Conservation (phyloP, 2,329 filamentous ascomycete genomes). For the Penicillium palitans region DNA sequence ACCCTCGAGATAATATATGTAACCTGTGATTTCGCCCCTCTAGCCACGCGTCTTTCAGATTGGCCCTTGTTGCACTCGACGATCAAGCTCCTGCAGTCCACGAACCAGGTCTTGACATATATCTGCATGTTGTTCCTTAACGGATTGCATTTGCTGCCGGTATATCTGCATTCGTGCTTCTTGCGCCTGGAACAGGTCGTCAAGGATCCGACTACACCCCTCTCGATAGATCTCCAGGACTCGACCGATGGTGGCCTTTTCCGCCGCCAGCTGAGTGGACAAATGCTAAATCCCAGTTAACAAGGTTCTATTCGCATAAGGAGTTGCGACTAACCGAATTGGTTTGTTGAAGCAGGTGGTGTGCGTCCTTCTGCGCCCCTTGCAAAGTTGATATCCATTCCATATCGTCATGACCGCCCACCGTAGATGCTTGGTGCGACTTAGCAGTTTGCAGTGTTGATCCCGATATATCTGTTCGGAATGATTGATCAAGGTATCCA, state of each 20-base stretch:
- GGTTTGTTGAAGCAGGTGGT: slow-evolving; percentile 30
- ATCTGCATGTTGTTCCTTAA: slow-evolving; percentile 31
- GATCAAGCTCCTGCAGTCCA: slow-evolving; percentile 30
- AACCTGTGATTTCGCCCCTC: background rate
- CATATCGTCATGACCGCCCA: slow-evolving; percentile 2
- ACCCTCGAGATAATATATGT: background rate
- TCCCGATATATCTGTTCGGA: background rate
- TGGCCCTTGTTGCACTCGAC: slow-evolving; percentile 21
- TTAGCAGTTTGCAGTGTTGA: background rate
- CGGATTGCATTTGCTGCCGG: slow-evolving; percentile 29
- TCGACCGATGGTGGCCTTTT: slow-evolving; percentile 47
- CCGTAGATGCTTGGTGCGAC: background rate
- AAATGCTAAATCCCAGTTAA: slow-evolving; percentile 38
- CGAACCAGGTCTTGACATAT: slow-evolving; percentile 34
- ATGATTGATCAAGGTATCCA: background rate
- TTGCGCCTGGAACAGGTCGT: slow-evolving; percentile 45
- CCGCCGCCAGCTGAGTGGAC: slow-evolving; percentile 48
- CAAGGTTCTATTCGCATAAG: background rate
- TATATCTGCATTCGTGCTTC: slow-evolving; percentile 38
- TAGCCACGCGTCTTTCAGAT: background rate
- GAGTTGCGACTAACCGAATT: slow-evolving; percentile 29
- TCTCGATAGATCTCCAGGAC: slow-evolving; percentile 48
- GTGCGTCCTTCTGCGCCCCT: slow-evolving; percentile 21
- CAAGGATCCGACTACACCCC: slow-evolving; percentile 47
- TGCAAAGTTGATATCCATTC: slow-evolving; percentile 24